Percentiles rank a stretch among this genome's conserved stretches.
phyloP scores from a whole-genome alignment of 1,139 yeast species.

The Hanseniaspora sp. region DNA sequence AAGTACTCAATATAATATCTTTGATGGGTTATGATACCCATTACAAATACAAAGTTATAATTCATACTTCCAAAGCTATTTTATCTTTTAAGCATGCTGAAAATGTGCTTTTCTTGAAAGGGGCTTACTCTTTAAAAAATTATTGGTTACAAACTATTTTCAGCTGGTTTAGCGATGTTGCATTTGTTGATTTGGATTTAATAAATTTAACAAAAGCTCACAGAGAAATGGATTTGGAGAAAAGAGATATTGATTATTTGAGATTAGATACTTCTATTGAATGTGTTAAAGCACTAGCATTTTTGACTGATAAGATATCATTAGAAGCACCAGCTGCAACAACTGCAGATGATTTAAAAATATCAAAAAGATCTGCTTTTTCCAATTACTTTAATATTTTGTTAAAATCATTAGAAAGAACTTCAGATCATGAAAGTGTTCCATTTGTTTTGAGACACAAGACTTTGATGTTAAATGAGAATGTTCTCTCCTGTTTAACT shows the following conservation, averaged over 20 bases:
- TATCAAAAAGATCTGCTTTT: slow-evolving; percentile 55
- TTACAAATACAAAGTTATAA: slow-evolving; percentile 41
- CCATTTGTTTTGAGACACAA: slow-evolving; percentile 40
- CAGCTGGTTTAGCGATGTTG: slow-evolving; percentile 58
- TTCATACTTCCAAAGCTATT: slow-evolving; percentile 48
- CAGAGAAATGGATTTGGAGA: slow-evolving; percentile 27
- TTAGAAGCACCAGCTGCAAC: slow-evolving; percentile 55
- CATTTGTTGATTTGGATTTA: slow-evolving; percentile 30
- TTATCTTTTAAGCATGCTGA: slow-evolving; percentile 41
- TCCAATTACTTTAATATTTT: slow-evolving; percentile 63
- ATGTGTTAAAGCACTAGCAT: slow-evolving; percentile 47
- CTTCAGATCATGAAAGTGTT: slow-evolving; percentile 32
- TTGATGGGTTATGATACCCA: slow-evolving; percentile 29
- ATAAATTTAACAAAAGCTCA: slow-evolving; percentile 27
- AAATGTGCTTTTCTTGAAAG: slow-evolving; percentile 37
- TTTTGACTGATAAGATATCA: slow-evolving; percentile 44
- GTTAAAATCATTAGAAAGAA: slow-evolving; percentile 57
- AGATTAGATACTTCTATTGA: slow-evolving; percentile 59
- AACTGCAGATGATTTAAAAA: slow-evolving; percentile 44
- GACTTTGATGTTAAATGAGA: slow-evolving; percentile 46
- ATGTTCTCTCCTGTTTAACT: slow-evolving; percentile 57
- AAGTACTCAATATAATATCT: slow-evolving; percentile 32
- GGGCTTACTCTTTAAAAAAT: slow-evolving; percentile 52
- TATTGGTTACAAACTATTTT: slow-evolving; percentile 47
- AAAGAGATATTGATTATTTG: slow-evolving; percentile 42